Evolutionary conservation across 2,329 filamentous ascomycete species (phyloP).

Genomic region (Chaetomiaceae sp.): DNA sequence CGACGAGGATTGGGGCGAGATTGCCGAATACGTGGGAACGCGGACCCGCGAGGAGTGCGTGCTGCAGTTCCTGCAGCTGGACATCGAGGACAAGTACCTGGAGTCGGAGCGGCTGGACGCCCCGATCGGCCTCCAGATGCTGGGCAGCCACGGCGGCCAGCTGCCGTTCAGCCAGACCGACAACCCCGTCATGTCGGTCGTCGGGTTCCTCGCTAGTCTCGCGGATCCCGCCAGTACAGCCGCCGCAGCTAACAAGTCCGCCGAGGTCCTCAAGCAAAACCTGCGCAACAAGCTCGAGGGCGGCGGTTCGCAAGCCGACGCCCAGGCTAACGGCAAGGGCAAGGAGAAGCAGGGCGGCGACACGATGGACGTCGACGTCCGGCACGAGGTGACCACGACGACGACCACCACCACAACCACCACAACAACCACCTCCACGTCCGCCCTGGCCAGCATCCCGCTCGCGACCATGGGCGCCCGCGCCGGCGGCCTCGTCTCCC

Average conservation of each 20-base stretch:
- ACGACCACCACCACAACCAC: constrained; percentile 50
- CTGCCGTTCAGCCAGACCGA: constrained; percentile 89
- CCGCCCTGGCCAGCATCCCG: constrained; percentile 67
- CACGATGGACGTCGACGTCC: constrained; percentile 60
- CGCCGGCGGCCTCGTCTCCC: constrained; percentile 81
- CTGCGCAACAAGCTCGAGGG: constrained; percentile 78
- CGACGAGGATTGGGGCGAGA: constrained; percentile 92
- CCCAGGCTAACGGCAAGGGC: constrained; percentile 53
- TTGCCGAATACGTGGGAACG: constrained; percentile 87
- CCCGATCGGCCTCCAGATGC: constrained; percentile 57
- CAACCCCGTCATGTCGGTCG: constrained; percentile 94
- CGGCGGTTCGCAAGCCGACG: constrained; percentile 34
- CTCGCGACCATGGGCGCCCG: constrained; percentile 83
- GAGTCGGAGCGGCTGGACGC: constrained; percentile 65
- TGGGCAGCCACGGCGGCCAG: constrained; percentile 71
- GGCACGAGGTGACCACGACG: constrained; percentile 42
- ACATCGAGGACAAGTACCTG: constrained; percentile 96
- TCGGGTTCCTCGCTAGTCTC: constrained; percentile 87
- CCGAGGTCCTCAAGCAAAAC: constrained; percentile 77
- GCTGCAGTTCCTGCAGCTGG: constrained; percentile 89
- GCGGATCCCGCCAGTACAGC: constrained; percentile 88
- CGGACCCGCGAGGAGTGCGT: constrained; percentile 94
- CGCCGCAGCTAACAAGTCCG: constrained; percentile 81
- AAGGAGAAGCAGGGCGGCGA: constrained; percentile 52
- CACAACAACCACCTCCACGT: constrained; percentile 43